phyloP scores from a whole-genome alignment of 2,329 filamentous ascomycete genomes.

The Phaeophleospora eucalypticola region DNA sequence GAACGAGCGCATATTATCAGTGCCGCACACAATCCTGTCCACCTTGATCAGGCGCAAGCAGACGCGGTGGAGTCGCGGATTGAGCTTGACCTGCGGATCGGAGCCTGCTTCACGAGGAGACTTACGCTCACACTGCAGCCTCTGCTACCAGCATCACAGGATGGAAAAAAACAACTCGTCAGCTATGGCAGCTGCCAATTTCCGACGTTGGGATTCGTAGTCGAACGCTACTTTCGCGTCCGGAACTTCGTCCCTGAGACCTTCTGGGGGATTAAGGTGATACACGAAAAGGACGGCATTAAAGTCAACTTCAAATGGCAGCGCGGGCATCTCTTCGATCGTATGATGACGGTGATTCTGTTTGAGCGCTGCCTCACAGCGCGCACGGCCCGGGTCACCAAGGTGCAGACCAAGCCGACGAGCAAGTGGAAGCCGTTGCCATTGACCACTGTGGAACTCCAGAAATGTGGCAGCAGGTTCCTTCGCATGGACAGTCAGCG shows the following conservation, averaged over 20 bases:
- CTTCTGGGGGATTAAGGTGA: conserved; percentile 89
- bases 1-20: conserved; percentile 87
- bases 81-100: conserved; percentile 87
- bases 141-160: conserved; percentile 63
- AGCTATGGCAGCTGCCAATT: conserved; percentile 76
- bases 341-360: conserved; percentile 72
- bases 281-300: conserved; percentile 70
- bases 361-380: conserved; percentile 80
- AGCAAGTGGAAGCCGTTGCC: conserved; percentile 92
- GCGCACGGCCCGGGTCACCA: conserved; percentile 72
- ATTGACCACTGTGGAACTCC: conserved; percentile 89
- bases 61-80: conserved; percentile 84
- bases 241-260: conserved; percentile 87
- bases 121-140: conserved; percentile 73
- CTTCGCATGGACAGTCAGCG: conserved; percentile 86
- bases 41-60: conserved; percentile 79
- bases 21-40: conserved; percentile 71
- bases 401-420: conserved; percentile 84
- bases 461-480: conserved; percentile 89
- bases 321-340: conserved; percentile 79
- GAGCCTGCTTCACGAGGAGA: conserved; percentile 86
- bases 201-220: conserved; percentile 92
- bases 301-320: conserved; percentile 82
- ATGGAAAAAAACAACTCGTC: conserved; percentile 62
- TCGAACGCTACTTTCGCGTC: conserved; percentile 91